Conservation (phyloP, 192 early-diverging fungal genomes). For the Gigaspora rosea region DNA sequence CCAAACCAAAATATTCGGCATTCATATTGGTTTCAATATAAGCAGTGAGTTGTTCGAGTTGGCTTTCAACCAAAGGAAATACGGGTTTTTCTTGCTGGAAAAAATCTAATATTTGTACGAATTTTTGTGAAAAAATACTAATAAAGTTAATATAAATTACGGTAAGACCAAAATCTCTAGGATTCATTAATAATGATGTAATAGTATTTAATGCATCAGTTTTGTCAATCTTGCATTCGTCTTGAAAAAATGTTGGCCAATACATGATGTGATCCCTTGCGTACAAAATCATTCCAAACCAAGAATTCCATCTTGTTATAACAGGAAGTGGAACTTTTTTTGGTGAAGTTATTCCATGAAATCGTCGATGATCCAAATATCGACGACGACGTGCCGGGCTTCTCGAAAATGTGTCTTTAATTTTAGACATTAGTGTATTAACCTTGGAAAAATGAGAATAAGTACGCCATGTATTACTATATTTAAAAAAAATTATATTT, state of each 20-base stretch:
- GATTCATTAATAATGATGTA: not conserved
- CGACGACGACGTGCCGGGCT: not conserved
- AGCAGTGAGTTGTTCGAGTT: not conserved
- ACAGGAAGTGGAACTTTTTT: not conserved
- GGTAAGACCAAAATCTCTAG: not conserved
- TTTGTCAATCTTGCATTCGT: not conserved
- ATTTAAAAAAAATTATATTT: not conserved
- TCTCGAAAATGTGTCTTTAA: not conserved
- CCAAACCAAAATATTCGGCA: not conserved
- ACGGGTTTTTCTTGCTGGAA: constrained; percentile 3
- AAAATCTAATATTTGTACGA: constrained; percentile 1
- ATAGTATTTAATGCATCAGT: not conserved
- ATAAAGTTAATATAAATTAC: constrained; percentile 15
- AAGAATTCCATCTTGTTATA: constrained; percentile 1
- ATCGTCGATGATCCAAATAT: constrained; percentile 7
- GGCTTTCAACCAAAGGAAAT: not conserved
- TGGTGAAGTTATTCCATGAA: not conserved
- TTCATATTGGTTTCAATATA: too few relatives aligned
- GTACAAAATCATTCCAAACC: not conserved
- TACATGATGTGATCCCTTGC: not conserved
- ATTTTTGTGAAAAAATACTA: constrained; percentile 14
- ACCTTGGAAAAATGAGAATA: not conserved
- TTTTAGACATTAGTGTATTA: not conserved
- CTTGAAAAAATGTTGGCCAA: constrained; percentile 3
- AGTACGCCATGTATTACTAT: not conserved